Conservation (phyloP, 495 filamentous ascomycete genomes). For the Hypoxylon intermedium region DNA sequence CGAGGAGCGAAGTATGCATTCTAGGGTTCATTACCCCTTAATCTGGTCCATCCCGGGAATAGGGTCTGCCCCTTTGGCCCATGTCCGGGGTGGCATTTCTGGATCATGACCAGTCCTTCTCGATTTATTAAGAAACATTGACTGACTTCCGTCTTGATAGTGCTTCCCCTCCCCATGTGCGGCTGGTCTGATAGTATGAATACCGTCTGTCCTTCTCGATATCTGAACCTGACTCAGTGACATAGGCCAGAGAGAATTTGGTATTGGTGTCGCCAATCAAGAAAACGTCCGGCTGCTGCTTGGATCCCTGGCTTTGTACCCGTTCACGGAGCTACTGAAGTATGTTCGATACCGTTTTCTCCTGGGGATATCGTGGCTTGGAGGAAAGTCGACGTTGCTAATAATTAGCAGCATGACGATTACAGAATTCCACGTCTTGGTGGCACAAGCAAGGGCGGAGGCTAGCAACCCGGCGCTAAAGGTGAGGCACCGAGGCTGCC, state of each 20-base stretch:
- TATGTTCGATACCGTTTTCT: conserved; percentile 30
- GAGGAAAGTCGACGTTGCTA: conserved; percentile 19
- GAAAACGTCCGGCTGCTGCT: conserved; percentile 68
- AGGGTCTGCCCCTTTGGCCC: background rate
- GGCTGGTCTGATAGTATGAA: conserved; percentile 74
- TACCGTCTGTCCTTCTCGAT: background rate
- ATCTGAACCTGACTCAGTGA: conserved; percentile 11
- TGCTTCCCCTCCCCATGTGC: conserved; percentile 77
- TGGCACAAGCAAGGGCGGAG: conserved; percentile 71
- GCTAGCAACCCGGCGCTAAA: conserved; percentile 69
- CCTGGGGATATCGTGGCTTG: conserved; percentile 21
- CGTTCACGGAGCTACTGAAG: conserved; percentile 58
- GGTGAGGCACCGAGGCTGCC: conserved; percentile 46
- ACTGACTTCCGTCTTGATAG: conserved; percentile 23
- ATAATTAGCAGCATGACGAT: conserved; percentile 66
- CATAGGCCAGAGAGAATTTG: conserved; percentile 65
- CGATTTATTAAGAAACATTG: background rate
- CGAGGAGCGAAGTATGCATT: conserved; percentile 55
- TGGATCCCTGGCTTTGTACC: conserved; percentile 67
- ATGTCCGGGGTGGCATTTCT: conserved; percentile 1
- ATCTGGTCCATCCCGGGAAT: background rate
- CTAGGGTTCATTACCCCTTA: conserved; percentile 6
- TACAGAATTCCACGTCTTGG: conserved; percentile 67
- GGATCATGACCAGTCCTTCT: background rate
- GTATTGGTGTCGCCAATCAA: conserved; percentile 67